Conservation (phyloP, 768 basidiomycete species). For the Hebeloma cylindrosporum region DNA sequence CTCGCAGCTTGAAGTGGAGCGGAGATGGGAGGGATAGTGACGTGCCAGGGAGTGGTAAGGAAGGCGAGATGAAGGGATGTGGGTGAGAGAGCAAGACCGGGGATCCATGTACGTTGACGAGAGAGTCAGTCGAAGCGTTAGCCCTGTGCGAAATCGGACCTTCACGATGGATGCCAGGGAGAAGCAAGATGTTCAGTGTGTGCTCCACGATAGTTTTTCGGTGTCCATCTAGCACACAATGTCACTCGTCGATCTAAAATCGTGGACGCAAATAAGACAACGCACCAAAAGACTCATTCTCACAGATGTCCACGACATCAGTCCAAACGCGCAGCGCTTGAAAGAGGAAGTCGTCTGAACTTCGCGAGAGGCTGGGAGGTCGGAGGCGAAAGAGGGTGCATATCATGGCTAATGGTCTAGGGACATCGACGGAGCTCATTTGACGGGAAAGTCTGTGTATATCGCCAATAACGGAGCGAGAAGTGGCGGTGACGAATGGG, state of each 20-base stretch:
- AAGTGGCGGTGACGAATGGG: conserved; percentile 73
- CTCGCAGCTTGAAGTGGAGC: conserved; percentile 69
- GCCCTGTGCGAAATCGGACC: conserved; percentile 32
- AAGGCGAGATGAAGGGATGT: conserved; percentile 41
- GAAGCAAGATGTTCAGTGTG: conserved; percentile 71
- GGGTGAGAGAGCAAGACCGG: conserved; percentile 28
- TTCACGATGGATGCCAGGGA: conserved; percentile 68
- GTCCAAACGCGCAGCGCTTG: conserved; percentile 70
- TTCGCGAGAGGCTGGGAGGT: conserved; percentile 29
- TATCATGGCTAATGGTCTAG: conserved; percentile 63
- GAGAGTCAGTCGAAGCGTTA: conserved; percentile 37
- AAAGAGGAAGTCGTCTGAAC: conserved; percentile 48
- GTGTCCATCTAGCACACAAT: conserved; percentile 57
- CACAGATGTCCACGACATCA: conserved; percentile 71
- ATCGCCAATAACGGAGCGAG: conserved; percentile 69
- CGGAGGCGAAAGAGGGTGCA: conserved; percentile 52
- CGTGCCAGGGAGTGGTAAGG: conserved; percentile 58
- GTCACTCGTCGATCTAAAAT: too few relatives aligned
- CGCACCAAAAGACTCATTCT: conserved; percentile 77
- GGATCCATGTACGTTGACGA: conserved; percentile 34
- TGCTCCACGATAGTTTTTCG: conserved; percentile 76
- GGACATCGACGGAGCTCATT: conserved; percentile 61
- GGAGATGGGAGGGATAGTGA: conserved; percentile 62
- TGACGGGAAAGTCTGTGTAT: conserved; percentile 63
- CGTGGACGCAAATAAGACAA: conserved; percentile 2